phyloP scores from a whole-genome alignment of 1,139 yeast species.

The Suhomyces atakaporum region DNA sequence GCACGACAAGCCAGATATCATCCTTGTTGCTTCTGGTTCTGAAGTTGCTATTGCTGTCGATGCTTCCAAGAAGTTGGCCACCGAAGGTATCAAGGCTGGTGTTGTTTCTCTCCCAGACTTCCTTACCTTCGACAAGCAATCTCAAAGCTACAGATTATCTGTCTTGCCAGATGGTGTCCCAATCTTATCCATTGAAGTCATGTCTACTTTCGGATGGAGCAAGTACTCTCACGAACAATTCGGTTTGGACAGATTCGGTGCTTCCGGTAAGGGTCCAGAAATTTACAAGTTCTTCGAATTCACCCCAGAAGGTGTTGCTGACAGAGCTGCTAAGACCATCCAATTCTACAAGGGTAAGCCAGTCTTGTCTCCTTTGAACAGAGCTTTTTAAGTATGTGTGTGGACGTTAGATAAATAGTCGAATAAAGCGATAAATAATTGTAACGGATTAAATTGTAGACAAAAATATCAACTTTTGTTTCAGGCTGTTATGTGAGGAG shows the following conservation, averaged over 20 bases:
- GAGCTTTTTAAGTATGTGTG: constrained; percentile 56
- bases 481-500: too few species aligned
- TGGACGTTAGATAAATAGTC: not conserved
- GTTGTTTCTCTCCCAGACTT: constrained; percentile 95
- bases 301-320: constrained; percentile 91
- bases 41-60: constrained; percentile 87
- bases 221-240: constrained; percentile 96
- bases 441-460: not conserved
- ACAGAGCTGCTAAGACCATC: constrained; percentile 79
- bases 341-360: constrained; percentile 80
- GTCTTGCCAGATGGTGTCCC: constrained; percentile 96
- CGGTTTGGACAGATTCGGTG: constrained; percentile 96
- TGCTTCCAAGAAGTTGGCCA: constrained; percentile 64
- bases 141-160: constrained; percentile 73
- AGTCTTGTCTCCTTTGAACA: constrained; percentile 74
- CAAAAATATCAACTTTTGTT: not conserved
- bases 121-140: constrained; percentile 84
- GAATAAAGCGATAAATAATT: not conserved
- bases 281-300: constrained; percentile 85
- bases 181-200: constrained; percentile 90
- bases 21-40: constrained; percentile 91
- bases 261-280: constrained; percentile 87
- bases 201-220: constrained; percentile 91
- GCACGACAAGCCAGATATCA: constrained; percentile 69
- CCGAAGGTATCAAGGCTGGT: constrained; percentile 70